These are phyloP conservation scores for Globisporangium radiosum DNA, from an alignment of 352 stramenopile genomes.

Conservation along the genomic window DNA sequence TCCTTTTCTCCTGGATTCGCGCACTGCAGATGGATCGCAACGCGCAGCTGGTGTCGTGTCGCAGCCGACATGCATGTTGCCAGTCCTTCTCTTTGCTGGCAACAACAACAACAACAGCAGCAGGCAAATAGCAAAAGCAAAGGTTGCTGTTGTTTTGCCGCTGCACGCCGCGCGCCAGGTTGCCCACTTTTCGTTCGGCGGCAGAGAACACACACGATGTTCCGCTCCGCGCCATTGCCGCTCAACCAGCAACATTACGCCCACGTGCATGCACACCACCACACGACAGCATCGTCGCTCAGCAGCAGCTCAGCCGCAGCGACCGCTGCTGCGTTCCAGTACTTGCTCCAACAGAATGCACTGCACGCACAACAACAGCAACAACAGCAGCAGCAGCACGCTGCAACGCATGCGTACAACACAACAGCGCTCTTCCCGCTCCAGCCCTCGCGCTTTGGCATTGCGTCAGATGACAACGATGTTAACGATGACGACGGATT, in stretches of 20 bases:
- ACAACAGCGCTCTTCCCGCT: neutral
- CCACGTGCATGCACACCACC: neutral
- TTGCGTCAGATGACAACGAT: constrained; percentile 6
- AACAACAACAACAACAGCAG: no score
- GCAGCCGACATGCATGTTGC: no score
- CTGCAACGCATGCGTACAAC: no score
- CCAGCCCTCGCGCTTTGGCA: neutral
- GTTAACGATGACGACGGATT: constrained; percentile 12
- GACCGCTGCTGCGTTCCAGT: constrained; percentile 2
- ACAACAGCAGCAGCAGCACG: neutral
- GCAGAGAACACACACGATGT: constrained; percentile 11
- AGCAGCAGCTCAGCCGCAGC: neutral
- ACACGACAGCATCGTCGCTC: neutral
- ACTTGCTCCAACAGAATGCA: neutral
- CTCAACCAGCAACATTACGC: neutral
- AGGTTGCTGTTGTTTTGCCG: no score
- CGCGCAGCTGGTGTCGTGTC: no score
- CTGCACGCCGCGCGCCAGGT: no score
- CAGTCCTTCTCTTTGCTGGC: no score
- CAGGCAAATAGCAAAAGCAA: no score
- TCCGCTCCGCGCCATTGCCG: constrained; percentile 8
- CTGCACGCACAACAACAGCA: neutral
- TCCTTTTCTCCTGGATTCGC: no score
- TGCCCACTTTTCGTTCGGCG: constrained; percentile 6
- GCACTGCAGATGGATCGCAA: no score